phyloP scores from a whole-genome alignment of 805 yeast species.

The Candida caryicola region DNA sequence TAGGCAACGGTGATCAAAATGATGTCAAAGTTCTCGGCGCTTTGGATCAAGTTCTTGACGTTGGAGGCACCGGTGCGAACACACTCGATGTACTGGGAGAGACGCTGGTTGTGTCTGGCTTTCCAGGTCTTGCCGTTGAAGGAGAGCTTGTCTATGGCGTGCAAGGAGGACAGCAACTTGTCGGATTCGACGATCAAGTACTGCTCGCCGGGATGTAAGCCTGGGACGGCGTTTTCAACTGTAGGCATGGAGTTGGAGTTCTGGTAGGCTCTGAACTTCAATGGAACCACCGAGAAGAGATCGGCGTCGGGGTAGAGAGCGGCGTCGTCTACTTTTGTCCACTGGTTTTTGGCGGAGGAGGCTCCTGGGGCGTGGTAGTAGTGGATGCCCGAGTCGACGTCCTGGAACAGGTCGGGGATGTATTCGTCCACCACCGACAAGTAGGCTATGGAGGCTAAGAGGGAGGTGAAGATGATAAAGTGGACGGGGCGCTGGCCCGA shows the following conservation, averaged over 20 bases:
- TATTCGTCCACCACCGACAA: constrained; percentile 70
- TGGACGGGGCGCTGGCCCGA: constrained; percentile 88
- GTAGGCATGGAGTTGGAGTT: constrained; percentile 38
- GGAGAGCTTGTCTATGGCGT: constrained; percentile 23
- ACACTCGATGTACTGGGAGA: constrained; percentile 56
- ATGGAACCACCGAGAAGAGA: constrained; percentile 52
- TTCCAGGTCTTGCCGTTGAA: constrained; percentile 56
- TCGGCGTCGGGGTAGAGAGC: constrained; percentile 41
- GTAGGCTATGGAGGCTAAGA: constrained; percentile 78
- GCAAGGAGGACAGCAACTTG: constrained; percentile 22
- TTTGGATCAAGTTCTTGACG: constrained; percentile 47
- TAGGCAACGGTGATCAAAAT: constrained; percentile 77
- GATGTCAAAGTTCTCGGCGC: constrained; percentile 85
- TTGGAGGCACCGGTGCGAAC: constrained; percentile 38
- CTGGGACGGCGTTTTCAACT: constrained; percentile 36
- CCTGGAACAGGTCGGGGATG: constrained; percentile 45
- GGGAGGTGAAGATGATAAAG: constrained; percentile 65
- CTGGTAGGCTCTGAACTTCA: constrained; percentile 51
- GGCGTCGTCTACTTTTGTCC: constrained; percentile 49
- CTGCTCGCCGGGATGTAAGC: constrained; percentile 42
- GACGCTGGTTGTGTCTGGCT: constrained; percentile 53
- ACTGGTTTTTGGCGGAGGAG: constrained; percentile 34
- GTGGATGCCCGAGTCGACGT: constrained; percentile 22
- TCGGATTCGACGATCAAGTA: constrained; percentile 37
- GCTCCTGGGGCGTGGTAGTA: constrained; percentile 40